Evolutionary conservation across 1,284 basidiomycete species (phyloP), one percentile per base, ranked within the genome.

Genomic region (Ustilago lituana): DNA sequence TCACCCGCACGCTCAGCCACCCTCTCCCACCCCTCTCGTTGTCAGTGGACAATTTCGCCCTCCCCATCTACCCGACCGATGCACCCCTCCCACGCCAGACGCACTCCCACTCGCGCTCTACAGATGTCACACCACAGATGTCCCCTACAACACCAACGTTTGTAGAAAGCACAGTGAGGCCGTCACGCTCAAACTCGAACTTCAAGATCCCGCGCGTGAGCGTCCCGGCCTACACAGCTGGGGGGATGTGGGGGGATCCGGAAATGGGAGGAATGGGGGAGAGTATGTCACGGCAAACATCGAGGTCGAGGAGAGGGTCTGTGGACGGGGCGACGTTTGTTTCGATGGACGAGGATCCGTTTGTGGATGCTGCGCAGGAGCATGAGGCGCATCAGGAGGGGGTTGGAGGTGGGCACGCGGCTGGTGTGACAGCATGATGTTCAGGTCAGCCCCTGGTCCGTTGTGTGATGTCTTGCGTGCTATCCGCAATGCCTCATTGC

Each of bases 191-290:
- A 2, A 40, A 41, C 1, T 37, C 46, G 22, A 48, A 19, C 43
- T 63, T 63, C 39, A 51, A 40, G 19, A 63, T 63, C 32, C 60
- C 60, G 1, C 32, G 60, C 1, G 53, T 63, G 20, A 52, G 22
- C 32, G 53, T 63, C 0, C 60, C 53, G 0, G 17, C 48, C 4
- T 63, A 63, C 41, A 24, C 27, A 12, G 23, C 43, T 2, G 40
- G 10, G 5, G 44, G 19, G 4, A 33, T 23, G 10, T n/a, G 22
- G 5, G 17, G 14, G n/a, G 27, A 44, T 11, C 14, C 29, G n/a
- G 38, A 10, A 2, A 9, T 33, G 22, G 39, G 40, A 17, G n/a
- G n/a, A n/a, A n/a, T n/a, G 8, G 27, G 26, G 27, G 9, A 2
- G 38, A 43, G 15, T 26, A 7, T 6, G 20, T 24, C n/a, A 15